A percentile compares a stretch with the other conserved stretches of the same genome.
Conservation (phyloP, 805 yeast species). For the Wickerhamomyces ciferrii region DNA sequence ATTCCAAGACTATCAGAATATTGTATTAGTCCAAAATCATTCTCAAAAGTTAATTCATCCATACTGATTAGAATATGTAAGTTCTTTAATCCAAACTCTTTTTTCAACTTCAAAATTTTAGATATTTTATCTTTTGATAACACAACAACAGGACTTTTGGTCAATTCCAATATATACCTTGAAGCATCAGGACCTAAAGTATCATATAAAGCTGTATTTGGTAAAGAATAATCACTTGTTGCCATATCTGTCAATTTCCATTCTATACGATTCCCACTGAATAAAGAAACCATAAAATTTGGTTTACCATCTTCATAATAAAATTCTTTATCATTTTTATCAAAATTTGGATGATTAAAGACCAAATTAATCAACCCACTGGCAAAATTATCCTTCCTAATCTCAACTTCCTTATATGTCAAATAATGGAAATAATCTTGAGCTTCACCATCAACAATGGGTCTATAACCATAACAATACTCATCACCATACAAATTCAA, state of each 20-base stretch:
- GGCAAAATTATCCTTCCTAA: constrained; percentile 28
- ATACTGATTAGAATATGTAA: constrained; percentile 42
- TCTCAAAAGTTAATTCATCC: constrained; percentile 31
- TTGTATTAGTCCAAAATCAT: constrained; percentile 18
- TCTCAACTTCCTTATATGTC: constrained; percentile 33
- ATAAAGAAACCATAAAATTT: constrained; percentile 38
- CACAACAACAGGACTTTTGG: constrained; percentile 47
- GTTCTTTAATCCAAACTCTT: constrained; percentile 17
- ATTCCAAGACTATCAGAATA: constrained; percentile 17
- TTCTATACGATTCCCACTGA: constrained; percentile 44
- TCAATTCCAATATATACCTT: constrained; percentile 42
- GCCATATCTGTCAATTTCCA: constrained; percentile 60
- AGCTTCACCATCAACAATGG: constrained; percentile 27
- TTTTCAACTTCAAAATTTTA: constrained; percentile 35
- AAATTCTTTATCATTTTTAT: constrained; percentile 6
- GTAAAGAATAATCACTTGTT: constrained; percentile 40
- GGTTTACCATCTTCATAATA: constrained; percentile 17
- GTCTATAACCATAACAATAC: constrained; percentile 28
- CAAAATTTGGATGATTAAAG: constrained; percentile 6
- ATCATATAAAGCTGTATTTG: constrained; percentile 38
- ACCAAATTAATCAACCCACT: constrained; percentile 34
- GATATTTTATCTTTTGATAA: constrained; percentile 40
- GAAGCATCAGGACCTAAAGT: constrained; percentile 46
- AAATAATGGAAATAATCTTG: constrained; percentile 33
- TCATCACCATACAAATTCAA: constrained; percentile 25